Percentiles rank a stretch among this genome's conserved stretches.
These are phyloP conservation scores for Apiospora arundinis DNA, from an alignment of 2,329 filamentous ascomycete genomes.

Conservation along the genomic window DNA sequence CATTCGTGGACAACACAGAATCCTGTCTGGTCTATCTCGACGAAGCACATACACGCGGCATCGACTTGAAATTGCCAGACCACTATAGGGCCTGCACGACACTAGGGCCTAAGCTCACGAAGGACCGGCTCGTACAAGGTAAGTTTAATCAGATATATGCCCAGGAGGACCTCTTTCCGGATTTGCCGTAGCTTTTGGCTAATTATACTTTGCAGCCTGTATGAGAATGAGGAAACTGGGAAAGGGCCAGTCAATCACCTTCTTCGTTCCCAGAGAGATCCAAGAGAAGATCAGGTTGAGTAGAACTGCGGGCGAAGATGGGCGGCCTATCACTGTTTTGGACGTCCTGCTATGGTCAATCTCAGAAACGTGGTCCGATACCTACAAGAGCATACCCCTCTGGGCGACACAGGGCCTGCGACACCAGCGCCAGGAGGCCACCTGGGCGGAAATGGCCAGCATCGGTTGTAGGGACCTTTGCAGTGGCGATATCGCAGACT, in stretches of 20 bases:
- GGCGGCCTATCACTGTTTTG: conserved; percentile 47
- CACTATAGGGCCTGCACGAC: conserved; percentile 71
- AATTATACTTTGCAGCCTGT: conserved; percentile 51
- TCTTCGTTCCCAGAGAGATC: conserved; percentile 66
- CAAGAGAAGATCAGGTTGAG: conserved; percentile 53
- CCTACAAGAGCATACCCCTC: conserved; percentile 56
- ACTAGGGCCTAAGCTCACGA: conserved; percentile 67
- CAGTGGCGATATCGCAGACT: conserved; percentile 29
- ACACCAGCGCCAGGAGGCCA: conserved; percentile 48
- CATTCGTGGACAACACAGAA: conserved; percentile 62
- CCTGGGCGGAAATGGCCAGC: conserved; percentile 39
- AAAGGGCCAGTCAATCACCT: conserved; percentile 68
- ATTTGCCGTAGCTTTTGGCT: neutral
- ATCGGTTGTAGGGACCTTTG: conserved; percentile 33
- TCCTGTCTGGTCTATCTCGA: conserved; percentile 72
- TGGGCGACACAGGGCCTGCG: conserved; percentile 67
- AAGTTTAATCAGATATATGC: conserved; percentile 29
- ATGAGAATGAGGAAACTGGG: conserved; percentile 77
- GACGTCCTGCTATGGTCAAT: conserved; percentile 69
- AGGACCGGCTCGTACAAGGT: conserved; percentile 74
- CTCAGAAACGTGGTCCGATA: conserved; percentile 58
- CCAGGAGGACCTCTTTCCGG: neutral
- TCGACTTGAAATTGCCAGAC: conserved; percentile 66
- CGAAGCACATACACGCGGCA: conserved; percentile 73
- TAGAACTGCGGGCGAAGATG: conserved; percentile 20